Base-by-base conservation (phyloP, 768 basidiomycete species). In the Sporobolomyces pararoseus region DNA sequence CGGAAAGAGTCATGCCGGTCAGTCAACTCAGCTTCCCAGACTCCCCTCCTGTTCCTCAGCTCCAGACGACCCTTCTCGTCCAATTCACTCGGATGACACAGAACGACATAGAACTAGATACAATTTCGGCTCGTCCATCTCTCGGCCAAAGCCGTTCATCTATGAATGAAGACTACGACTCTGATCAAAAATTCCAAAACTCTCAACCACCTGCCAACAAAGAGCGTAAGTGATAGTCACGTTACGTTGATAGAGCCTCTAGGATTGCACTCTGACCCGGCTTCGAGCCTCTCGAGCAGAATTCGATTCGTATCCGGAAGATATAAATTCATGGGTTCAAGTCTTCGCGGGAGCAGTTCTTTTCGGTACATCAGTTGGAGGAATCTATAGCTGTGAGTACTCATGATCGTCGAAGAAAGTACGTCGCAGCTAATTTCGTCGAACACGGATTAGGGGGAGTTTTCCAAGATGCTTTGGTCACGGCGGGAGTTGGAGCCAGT, bases 221-320 rank as follows among this genome's bases (percentile, higher is more conserved):
- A n/a, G 62, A 63, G 17, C 50, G 62, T 63, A 37, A 32, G 62
- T 31, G 23, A 17, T 7, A 13, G 2, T 37, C 1, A 35, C 25
- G 32, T 7, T 27, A 19, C 9, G 14, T 47, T 9, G 5, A 1
- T 12, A 6, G 29, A 47, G 46, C 10, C 10, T 9, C 9, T 42
- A 10, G 39, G 39, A 42, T 9, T 42, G 39, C 9, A 10, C 39
- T 42, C 10, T 42, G 39, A n/a, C n/a, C n/a, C n/a, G 39, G 39
- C 17, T 17, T 42, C 10, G 39, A 9, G 39, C 17, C 46, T 46
- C 19, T 29, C n/a, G 6, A 29, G 3, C 25, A 58, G 54, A 47
- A 21, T 66, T 66, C 58, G 65, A 66, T 12, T 60, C 57, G 49
- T 66, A 66, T n/a, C 65, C 65, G 1, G 65, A 66, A 23, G 51